phyloP scores from a whole-genome alignment of 2,329 filamentous ascomycete genomes.

The Neonectria coccinea region DNA sequence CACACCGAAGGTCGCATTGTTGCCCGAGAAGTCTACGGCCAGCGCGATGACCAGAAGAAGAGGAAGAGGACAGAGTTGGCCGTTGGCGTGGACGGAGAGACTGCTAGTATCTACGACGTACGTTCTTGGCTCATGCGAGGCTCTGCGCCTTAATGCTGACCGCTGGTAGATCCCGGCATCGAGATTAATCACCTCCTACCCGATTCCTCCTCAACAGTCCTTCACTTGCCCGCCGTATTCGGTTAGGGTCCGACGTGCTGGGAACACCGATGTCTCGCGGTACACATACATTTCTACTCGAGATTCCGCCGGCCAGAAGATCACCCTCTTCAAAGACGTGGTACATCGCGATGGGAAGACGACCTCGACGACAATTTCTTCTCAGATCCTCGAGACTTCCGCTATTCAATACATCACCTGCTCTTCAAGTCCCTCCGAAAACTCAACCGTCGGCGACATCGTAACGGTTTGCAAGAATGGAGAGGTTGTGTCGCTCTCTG shows the following conservation, averaged over 20 bases:
- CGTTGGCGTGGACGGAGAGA: conserved; percentile 74
- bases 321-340: conserved; percentile 71
- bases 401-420: conserved; percentile 52
- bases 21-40: conserved; percentile 71
- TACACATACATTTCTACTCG: conserved; percentile 72
- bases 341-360: conserved; percentile 64
- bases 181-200: conserved; percentile 73
- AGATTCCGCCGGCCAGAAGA: conserved; percentile 60
- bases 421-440: conserved; percentile 44
- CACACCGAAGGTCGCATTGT: conserved; percentile 63
- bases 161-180: conserved; percentile 67
- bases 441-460: conserved; percentile 53
- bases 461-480: conserved; percentile 71
- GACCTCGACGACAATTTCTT: conserved; percentile 60
- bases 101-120: conserved; percentile 75
- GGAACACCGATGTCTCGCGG: conserved; percentile 62
- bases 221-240: conserved; percentile 73
- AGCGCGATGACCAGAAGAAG: conserved; percentile 68
- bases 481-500: conserved; percentile 69
- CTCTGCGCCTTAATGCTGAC: conserved; percentile 15
- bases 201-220: conserved; percentile 72
- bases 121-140: conserved; percentile 38
- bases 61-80: conserved; percentile 72
- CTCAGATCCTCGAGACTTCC: conserved; percentile 56
- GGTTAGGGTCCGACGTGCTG: conserved; percentile 63